Base-by-base conservation (phyloP, 768 basidiomycete species). In the Amanita polypyramis region DNA sequence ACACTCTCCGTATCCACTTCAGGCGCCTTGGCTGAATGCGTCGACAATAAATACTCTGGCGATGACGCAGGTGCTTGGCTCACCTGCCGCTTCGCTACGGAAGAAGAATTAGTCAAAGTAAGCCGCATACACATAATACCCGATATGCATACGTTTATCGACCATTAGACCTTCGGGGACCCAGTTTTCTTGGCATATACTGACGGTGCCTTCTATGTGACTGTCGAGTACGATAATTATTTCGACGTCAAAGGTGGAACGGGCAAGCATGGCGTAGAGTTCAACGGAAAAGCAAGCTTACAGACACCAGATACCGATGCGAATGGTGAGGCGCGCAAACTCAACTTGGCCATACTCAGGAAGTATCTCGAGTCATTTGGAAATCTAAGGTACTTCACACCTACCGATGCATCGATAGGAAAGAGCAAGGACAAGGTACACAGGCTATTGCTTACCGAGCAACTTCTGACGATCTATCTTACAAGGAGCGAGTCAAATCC, bases 131-230 rank as follows among this genome's bases (percentile, higher is more conserved):
- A 12, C 19, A 39, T 15, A 15, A 2, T 34, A 6, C 19, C 55
- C 23, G 8, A 49, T 48, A 47, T 34, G 46, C 44, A 14, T 20
- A 23, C 30, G 35, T 40, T 51, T 43, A 40, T 19, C 29, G 25
- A 33, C 44, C 41, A n/a, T 23, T 42, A 85, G 81, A 67, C 72
- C 49, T 69, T 77, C 35, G 83, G 81, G 3, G 62, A 67, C 39
- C 78, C 80, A 5, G 47, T 61, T 1, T 75, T 76, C 51, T 60
- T 83, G 25, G 67, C 70, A 12, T 69, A 67, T 41, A 73, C 70
- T 27, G 74, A 82, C 46, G 79, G 74, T 19, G 56, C 62, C 2
- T 79, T 86, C 48, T 63, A 60, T 35, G 60, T 85, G 4, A 63
- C 67, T 10, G 72, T 75, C n/a, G 66, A 65, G 57, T 21, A 43